Evolutionary conservation across 192 early-diverging fungal genomes (phyloP), one percentile per base, ranked within the genome.

Genomic region (Backusella parvicylindrica): DNA sequence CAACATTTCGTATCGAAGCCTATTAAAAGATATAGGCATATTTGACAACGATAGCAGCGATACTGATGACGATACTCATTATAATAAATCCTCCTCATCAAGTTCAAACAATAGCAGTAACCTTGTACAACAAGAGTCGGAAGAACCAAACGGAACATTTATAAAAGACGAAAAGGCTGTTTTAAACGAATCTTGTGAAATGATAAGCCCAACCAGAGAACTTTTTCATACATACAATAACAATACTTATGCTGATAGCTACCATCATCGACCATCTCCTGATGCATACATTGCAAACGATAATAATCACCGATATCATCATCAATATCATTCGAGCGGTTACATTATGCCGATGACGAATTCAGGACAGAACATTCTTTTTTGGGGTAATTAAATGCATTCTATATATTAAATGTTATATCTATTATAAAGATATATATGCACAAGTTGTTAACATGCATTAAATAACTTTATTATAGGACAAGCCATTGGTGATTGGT

Each of bases 401-500:
- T 60, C 12, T 60, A 38, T 38, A 38, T 38, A 23, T 28, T 60
- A 60, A 28, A 60, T 26, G 11, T 26, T 7, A 37, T 7, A 38
- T 38, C 0, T 1, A 38, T 38, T n/a, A n/a, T n/a, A n/a, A n/a
- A n/a, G n/a, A n/a, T n/a, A n/a, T n/a, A n/a, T 47, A 47, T 47
- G 43, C 43, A 47, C 43, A 47, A 1, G 4, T 47, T 41, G 16
- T 18, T 47, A 47, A 60, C 53, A 28, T 60, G 26, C 23, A 56
- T 2, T 2, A 11, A 26, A 56, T 8, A 26, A 49, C 47, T 49
- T 49, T 47, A 35, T 13, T 21, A 36, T 76, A 85, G 86, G 79
- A 12, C 79, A 79, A 13, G 76, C 77, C 2, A 68, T 85, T 26
- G 81, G 83, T 68, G 86, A 87, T 66, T 85, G 84, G 33, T 74